Base-by-base conservation (phyloP, 805 yeast species). In the Schwanniomyces occidentalis region DNA sequence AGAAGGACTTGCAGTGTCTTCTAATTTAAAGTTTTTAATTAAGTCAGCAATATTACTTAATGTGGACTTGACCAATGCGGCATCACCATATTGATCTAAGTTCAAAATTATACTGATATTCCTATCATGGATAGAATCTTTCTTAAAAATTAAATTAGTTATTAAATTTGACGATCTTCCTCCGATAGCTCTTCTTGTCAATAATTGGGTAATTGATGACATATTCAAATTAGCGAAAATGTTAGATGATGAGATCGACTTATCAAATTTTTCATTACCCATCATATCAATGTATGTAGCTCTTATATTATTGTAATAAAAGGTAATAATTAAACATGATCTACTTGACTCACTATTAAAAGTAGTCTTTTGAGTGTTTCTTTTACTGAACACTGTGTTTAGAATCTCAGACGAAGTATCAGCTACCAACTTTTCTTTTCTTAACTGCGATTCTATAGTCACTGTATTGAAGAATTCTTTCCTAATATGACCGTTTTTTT, bases 261-360 rank as follows among this genome's bases (percentile, higher is more conserved):
- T 37, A 24, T 50, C 50, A 17, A 41, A 53, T 34, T 48, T 52
- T 35, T 60, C 66, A 37, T 52, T 52, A 3, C 63, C 65, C 57
- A 53, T 51, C 27, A 58, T 34, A 23, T 61, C 64, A 26, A 60
- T 46, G 24, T 51, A 48, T 3, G 62, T 51, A 7, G 43, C 38
- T 29, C 45, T 40, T 12, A 46, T 41, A 12, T 44, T 42, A 22
- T 44, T 46, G 22, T 42, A 40, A 38, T 45, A 48, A 13, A 61
- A 38, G 8, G 53, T 47, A 9, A 60, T 43, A 4, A 62, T 42
- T 24, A 61, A 37, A 34, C 63, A 55, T 5, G 62, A 51, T 29
- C 61, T 38, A 26, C 56, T 50, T 5, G 60, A 48, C 14, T 38
- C 42, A 4, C 42, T 34, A 24, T 51, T 52, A 28, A 40, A 42